Base-by-base conservation (phyloP, 495 filamentous ascomycete species). In the Cairneyella variabilis region DNA sequence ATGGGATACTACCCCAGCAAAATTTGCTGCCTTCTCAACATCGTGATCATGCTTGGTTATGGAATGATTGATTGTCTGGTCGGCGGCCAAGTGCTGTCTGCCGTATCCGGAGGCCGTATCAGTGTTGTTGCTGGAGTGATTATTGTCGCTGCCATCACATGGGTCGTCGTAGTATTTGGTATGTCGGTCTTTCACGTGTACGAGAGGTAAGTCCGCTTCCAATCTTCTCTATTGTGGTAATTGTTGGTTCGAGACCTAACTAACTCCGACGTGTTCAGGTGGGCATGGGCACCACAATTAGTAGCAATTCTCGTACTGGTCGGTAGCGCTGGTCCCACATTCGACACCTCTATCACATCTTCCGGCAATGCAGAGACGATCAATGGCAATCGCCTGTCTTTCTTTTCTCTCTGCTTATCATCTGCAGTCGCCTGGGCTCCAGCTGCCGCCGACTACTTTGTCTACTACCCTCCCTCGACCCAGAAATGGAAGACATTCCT, bases 1-100 rank as follows among this genome's bases (percentile, higher is more conserved):
- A 89, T 89, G 78, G 87, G 86, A 25, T 90, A 84, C 77, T 90
- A 82, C 79, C 86, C 87, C 1, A 80, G 77, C 61, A 89, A 88
- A 67, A 67, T 90, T 9, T 74, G 87, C 36, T 83, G 85, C 9
- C 52, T 88, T 12, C 68, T 91, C 46, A 88, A 89, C 53, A 70
- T 90, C 16, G 76, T 89, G 32, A 76, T 88, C 50, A 79, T 88
- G 68, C 67, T 88, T 20, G 86, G 86, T 14, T 91, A 89, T 54
- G 72, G 76, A 40, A 63, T 89, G 66, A 81, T 90, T 54, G 80
- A 84, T 58, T 82, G 77, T 53, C 79, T 90, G n/a, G 76, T 90
- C 21, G 78, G 82, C 1, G 87, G 87, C 1, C 86, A 90, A 62
- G 85, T 90, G n/a, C 66, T 91, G 3, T 85, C 82, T 21, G 85